Base-by-base conservation (phyloP, 495 filamentous ascomycete genomes). In the Parathielavia appendiculata region DNA sequence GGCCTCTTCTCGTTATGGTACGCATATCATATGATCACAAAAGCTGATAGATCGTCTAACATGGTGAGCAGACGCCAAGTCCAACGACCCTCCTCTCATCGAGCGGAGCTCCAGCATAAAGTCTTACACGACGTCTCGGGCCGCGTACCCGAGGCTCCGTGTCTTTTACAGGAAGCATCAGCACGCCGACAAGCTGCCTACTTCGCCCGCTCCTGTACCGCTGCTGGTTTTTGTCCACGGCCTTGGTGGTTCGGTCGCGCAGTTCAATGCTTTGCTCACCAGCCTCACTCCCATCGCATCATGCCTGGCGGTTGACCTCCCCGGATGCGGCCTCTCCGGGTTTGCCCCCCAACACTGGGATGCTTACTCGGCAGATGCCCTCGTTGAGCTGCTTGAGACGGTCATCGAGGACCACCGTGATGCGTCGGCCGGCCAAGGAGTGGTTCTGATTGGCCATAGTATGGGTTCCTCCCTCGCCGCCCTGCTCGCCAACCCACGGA, bases 191-290 rank as follows among this genome's bases (percentile, higher is more conserved):
- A 86, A 90, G 65, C 81, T 97, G 4, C 90, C 90, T 0, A 79
- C 73, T 48, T 79, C 82, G 46, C 87, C 89, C 0, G 76, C 79
- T 6, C 84, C 90, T 1, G 71, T 95, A n/a, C 90, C 92, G 11
- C 73, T 96, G 10, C 72, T 97, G 7, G 92, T 96, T 26, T 95
- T 95, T 69, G 79, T 96, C 53, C 92, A 97, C 67, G 92, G 92
- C 14, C 80, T 97, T 36, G 92, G 92, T 20, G 92, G 92, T 32
- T 95, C 89, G 2, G 73, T 92, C 14, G 87, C 90, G 8, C 92
- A 97, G 69, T 97, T 96, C 69, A 80, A 87, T 58, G 83, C 90
- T 38, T 73, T 97, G 6, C 78, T 97, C 13, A 87, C 83, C 1
- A 92, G 88, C 69, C 76, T 97, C 36, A 85, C 88, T 14, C 90